Evolutionary conservation across 2,329 filamentous ascomycete genomes (phyloP).

Genomic region (Monosporascus sp.): DNA sequence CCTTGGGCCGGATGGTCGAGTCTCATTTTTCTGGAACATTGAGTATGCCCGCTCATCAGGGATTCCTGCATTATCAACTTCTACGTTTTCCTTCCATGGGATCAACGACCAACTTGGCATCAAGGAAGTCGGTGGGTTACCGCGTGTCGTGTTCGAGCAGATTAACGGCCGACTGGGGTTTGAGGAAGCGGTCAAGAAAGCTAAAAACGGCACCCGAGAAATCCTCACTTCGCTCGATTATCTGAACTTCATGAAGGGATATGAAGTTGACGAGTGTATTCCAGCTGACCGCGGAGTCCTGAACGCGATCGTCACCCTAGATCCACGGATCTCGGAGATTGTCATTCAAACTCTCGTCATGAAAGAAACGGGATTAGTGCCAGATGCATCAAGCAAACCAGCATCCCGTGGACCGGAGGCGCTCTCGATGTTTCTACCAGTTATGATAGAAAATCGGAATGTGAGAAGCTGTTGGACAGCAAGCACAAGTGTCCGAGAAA

Average conservation of each 20-base stretch:
- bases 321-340: constrained; percentile 32
- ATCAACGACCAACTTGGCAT: constrained; percentile 18
- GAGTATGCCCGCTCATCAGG: constrained; percentile 19
- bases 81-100: constrained; percentile 30
- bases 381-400: constrained; percentile 3
- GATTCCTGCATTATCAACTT: constrained; percentile 18
- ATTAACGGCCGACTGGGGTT: constrained; percentile 8
- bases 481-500: constrained; percentile 29
- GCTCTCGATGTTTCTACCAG: constrained; percentile 34
- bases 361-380: constrained; percentile 24
- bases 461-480: constrained; percentile 35
- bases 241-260: constrained; percentile 19
- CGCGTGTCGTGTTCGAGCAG: constrained; percentile 28
- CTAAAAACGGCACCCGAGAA: constrained; percentile 3
- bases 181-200: constrained; percentile 15
- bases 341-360: constrained; percentile 32
- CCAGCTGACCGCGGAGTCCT: constrained; percentile 20
- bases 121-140: constrained; percentile 23
- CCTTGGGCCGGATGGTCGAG: constrained; percentile 54
- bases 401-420: constrained; percentile 18
- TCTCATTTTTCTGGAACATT: constrained; percentile 67
- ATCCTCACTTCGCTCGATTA: constrained; percentile 9
- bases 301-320: constrained; percentile 17
- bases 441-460: constrained; percentile 34
- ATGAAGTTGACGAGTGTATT: constrained; percentile 19